Percentiles rank a stretch among this genome's conserved stretches.
Evolutionary conservation across 352 stramenopile species (phyloP).

Genomic region (Phytopythium boreale): DNA sequence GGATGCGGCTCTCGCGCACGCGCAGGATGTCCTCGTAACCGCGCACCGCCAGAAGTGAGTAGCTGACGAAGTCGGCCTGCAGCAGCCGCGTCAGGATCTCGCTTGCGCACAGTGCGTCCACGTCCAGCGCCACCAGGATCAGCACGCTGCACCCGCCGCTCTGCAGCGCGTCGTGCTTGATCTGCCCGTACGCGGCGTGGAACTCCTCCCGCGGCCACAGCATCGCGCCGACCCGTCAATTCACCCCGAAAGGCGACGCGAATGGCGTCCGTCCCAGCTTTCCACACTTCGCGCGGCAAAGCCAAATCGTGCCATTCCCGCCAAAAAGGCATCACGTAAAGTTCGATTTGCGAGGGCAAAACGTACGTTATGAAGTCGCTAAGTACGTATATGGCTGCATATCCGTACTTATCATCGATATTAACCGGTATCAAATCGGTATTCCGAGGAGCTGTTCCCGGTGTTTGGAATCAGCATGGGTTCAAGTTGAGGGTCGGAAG

Average conservation of each 20-base stretch:
- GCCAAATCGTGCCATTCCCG: constrained; percentile 5
- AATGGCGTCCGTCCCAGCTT: not conserved
- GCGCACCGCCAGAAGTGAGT: constrained; percentile 67
- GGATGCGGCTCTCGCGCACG: constrained; percentile 66
- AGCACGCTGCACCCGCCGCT: constrained; percentile 81
- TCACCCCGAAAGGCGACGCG: too few species aligned
- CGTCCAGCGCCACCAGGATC: constrained; percentile 92
- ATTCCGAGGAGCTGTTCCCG: too few species aligned
- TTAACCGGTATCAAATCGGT: too few species aligned
- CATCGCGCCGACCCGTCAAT: too few species aligned
- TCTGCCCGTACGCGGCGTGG: constrained; percentile 78
- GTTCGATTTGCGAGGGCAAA: not conserved
- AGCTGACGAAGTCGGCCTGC: constrained; percentile 75
- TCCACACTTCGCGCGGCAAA: not conserved
- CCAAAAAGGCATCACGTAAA: constrained; percentile 5
- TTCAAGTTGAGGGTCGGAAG: not conserved
- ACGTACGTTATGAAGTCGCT: not conserved
- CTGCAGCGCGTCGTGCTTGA: constrained; percentile 75
- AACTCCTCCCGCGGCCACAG: constrained; percentile 87
- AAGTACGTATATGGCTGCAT: not conserved
- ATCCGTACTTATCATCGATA: too few species aligned
- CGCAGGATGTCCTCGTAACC: constrained; percentile 85
- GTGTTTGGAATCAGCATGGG: not conserved
- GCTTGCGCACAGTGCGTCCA: constrained; percentile 93
- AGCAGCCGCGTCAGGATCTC: constrained; percentile 90